These are phyloP conservation scores for Grosmannia serpens DNA, from an alignment of 2,329 filamentous ascomycete genomes.

Conservation along the genomic window DNA sequence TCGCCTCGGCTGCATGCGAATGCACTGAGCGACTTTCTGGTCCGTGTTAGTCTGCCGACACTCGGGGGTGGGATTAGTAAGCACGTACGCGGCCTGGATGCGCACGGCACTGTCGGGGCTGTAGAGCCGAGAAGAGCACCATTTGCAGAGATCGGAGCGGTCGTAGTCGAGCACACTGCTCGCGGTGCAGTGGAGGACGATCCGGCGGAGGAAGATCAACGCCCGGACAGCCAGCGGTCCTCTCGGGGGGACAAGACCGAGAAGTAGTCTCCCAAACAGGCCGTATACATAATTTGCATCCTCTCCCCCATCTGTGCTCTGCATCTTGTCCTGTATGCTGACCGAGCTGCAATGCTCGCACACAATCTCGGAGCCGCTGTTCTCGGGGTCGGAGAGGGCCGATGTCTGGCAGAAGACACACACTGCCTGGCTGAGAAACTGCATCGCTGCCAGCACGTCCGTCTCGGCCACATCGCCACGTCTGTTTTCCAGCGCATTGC, in stretches of 20 bases:
- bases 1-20: slow-evolving; percentile 5
- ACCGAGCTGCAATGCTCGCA: slow-evolving; percentile 4
- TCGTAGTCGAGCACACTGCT: slow-evolving; percentile 9
- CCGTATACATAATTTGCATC: not conserved
- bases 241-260: not conserved
- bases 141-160: slow-evolving; percentile 7
- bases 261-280: not conserved
- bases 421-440: slow-evolving; percentile 4
- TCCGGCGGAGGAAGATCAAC: slow-evolving; percentile 5
- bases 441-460: slow-evolving; percentile 1
- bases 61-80: not conserved
- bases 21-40: slow-evolving; percentile 6
- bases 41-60: not conserved
- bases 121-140: slow-evolving; percentile 7
- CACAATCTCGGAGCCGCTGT: slow-evolving; percentile 2
- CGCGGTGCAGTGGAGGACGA: slow-evolving; percentile 5
- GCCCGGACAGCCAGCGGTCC: slow-evolving; percentile 9
- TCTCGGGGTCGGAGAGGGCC: not conserved
- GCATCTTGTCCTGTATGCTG: not conserved
- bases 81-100: slow-evolving; percentile 8
- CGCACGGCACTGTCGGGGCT: slow-evolving; percentile 10
- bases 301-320: not conserved
- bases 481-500: not conserved
- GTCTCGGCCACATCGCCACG: not conserved
- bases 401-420: slow-evolving; percentile 6